Conservation (phyloP, 805 yeast species). For the Cephaloascus albidus region DNA sequence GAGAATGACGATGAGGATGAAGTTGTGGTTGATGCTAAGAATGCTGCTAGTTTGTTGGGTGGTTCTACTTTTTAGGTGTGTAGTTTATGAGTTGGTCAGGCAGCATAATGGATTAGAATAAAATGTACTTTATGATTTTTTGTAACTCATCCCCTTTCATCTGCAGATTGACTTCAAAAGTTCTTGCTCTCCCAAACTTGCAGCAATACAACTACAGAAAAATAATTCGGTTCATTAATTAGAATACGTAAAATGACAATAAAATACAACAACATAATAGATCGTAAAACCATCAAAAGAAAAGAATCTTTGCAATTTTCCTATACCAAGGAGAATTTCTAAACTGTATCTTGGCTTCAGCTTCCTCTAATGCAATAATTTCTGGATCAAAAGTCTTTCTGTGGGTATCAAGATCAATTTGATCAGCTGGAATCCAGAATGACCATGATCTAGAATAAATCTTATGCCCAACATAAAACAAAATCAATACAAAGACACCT, state of each 20-base stretch:
- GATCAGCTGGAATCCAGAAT: conserved; percentile 14
- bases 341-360: not conserved
- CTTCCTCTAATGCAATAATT: conserved; percentile 17
- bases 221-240: no score
- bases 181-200: no score
- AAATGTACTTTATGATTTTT: no score
- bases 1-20: conserved; percentile 15
- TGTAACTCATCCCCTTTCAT: no score
- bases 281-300: no score
- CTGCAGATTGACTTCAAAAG: no score
- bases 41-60: conserved; percentile 77
- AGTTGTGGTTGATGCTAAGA: conserved; percentile 60
- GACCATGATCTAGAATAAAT: conserved; percentile 21
- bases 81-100: not conserved
- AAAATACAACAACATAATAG: no score
- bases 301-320: not conserved
- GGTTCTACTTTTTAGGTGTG: conserved; percentile 50
- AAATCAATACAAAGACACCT: conserved; percentile 21
- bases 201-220: no score
- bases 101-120: no score
- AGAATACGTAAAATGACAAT: no score
- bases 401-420: conserved; percentile 20
- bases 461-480: conserved; percentile 23
- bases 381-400: conserved; percentile 25
- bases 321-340: not conserved